Base-by-base conservation (phyloP, 805 yeast genomes). In the Candida xiaguanensis region DNA sequence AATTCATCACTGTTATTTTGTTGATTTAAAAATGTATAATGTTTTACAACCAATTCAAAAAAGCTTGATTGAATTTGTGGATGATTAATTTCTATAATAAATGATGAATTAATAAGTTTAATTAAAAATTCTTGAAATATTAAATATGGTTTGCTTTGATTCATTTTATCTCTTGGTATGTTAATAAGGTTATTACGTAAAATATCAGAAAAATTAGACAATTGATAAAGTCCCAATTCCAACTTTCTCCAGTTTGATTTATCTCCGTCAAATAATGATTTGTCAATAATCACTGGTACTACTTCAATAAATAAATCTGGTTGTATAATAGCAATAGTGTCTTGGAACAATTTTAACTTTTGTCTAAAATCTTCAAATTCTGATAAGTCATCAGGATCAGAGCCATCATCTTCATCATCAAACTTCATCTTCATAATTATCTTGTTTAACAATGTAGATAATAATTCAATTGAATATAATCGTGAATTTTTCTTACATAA, bases 211-310 rank as follows among this genome's bases (percentile, higher is more conserved):
- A 82, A 80, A 48, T 81, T 83, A 38, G 79, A 76, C 53, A 93
- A 72, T 61, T 90, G 95, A 56, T 72, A 89, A 38, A 93, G 67
- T 2, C 96, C 97, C 46, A 93, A 71, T 61, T 93, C 99, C 28
- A 87, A 70, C 19, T 75, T 77, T 56, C 88, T 77, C 98, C 98
- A 90, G 47, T 80, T 78, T 15, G 53, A 47, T 43, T 47, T 45
- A 22, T 78, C 78, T 29, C 81, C 53, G 55, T 75, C 28, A 52
- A 68, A 63, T 37, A 75, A 49, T 14, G 75, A 65, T 48, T 70
- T 61, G 51, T 78, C 70, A 37, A 86, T 79, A 34, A 86, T 75
- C n/a, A 64, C 58, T 2, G 85, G 74, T 23, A 84, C 63, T 20
- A 74, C 76, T 24, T 79, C 80, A 29, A 82, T 52, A 55, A 75